These are phyloP conservation scores for Gliomastix tumulicola DNA, from an alignment of 2,329 filamentous ascomycete species.

Conservation along the genomic window DNA sequence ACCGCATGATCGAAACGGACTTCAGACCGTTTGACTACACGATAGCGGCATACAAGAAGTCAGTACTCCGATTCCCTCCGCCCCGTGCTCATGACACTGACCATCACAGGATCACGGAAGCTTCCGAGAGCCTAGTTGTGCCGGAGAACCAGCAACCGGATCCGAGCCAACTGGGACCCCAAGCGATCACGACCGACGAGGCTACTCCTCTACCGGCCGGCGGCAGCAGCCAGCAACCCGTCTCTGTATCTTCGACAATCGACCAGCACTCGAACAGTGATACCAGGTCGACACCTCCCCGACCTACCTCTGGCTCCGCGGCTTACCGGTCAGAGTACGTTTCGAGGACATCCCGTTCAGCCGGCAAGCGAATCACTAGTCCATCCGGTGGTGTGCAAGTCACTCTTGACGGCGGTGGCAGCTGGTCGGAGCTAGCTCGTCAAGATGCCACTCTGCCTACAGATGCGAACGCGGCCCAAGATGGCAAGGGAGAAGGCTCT, in stretches of 20 bases:
- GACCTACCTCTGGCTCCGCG: conserved; percentile 18
- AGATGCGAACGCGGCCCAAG: conserved; percentile 51
- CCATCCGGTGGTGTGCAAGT: conserved; percentile 84
- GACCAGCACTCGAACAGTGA: conserved; percentile 4
- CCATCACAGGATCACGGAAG: conserved; percentile 27
- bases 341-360: conserved; percentile 41
- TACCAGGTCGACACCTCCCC: conserved; percentile 12
- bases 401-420: conserved; percentile 80
- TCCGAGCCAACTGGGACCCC: conserved; percentile 18
- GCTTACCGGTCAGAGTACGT: conserved; percentile 40
- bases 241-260: too few relatives aligned
- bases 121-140: conserved; percentile 7
- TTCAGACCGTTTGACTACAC: conserved; percentile 97
- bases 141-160: too few relatives aligned
- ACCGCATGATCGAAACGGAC: conserved; percentile 87
- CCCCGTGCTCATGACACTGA: neutral
- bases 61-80: conserved; percentile 18
- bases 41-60: conserved; percentile 69
- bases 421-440: conserved; percentile 85
- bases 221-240: neutral
- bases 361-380: conserved; percentile 64
- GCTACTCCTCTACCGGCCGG: conserved; percentile 29
- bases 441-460: conserved; percentile 70
- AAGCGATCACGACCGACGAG: conserved; percentile 46
- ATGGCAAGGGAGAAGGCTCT: conserved; percentile 48